phyloP scores from a whole-genome alignment of 2,329 filamentous ascomycete genomes.

The Pestalotiopsis sp. region DNA sequence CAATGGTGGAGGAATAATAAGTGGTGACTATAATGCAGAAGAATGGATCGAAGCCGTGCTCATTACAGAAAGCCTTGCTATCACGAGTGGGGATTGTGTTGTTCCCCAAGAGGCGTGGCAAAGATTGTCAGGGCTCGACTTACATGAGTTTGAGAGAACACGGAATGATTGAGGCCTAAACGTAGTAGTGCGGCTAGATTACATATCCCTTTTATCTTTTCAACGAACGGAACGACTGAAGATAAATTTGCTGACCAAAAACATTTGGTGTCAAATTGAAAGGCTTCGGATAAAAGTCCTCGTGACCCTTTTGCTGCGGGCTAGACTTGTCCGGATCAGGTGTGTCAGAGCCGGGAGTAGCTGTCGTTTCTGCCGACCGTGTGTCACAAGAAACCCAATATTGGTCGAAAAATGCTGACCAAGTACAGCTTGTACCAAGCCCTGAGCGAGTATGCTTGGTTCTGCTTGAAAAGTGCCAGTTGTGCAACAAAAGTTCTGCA shows the following conservation, averaged over 20 bases:
- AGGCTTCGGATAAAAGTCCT: constrained; percentile 7
- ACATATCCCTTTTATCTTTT: neutral
- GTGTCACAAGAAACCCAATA: constrained; percentile 5
- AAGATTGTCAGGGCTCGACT: neutral
- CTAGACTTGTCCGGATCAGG: constrained; percentile 2
- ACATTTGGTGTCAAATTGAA: neutral
- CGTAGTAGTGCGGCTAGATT: neutral
- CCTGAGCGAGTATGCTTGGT: neutral
- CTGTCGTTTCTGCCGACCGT: neutral
- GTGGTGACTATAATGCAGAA: neutral
- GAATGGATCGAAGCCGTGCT: neutral
- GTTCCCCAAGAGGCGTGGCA: neutral
- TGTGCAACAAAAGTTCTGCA: neutral
- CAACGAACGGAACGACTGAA: neutral
- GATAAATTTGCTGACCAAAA: neutral
- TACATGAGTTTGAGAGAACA: neutral
- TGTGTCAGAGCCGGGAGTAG: constrained; percentile 6
- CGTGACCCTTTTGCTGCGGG: constrained; percentile 6
- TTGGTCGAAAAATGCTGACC: neutral
- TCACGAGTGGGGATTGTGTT: neutral
- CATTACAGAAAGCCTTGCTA: neutral
- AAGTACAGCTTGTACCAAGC: constrained; percentile 6
- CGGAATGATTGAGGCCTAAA: neutral
- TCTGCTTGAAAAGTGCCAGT: neutral
- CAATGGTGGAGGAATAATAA: neutral